A percentile compares a stretch with the other conserved stretches of the same genome.
Conservation (phyloP, 2,329 filamentous ascomycete species). For the Arthrobotrys pseudoclavata region DNA sequence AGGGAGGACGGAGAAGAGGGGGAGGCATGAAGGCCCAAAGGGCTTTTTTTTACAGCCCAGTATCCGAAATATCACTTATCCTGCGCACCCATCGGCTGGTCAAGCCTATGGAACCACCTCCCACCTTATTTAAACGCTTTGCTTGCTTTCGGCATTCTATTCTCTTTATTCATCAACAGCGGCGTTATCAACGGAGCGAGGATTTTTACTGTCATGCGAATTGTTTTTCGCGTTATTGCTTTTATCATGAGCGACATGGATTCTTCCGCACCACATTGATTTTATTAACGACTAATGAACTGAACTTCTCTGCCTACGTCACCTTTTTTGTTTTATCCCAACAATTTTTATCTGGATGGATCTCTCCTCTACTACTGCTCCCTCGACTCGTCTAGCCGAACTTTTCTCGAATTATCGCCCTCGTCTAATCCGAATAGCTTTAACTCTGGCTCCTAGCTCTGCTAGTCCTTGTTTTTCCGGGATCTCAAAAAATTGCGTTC, state of each 20-base stretch:
- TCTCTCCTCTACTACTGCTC: conserved; percentile 11
- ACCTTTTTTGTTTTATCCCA: conserved; percentile 27
- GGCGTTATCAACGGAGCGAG: conserved; percentile 58
- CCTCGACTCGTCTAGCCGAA: neutral
- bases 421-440: neutral
- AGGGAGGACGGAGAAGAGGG: neutral
- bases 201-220: conserved; percentile 29
- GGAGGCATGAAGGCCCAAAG: neutral
- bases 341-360: conserved; percentile 20
- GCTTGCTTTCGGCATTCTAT: conserved; percentile 26
- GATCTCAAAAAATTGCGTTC: conserved; percentile 28
- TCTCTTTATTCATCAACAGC: conserved; percentile 30
- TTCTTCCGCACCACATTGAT: conserved; percentile 21
- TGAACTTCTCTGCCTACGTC: conserved; percentile 16
- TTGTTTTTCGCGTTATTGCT: conserved; percentile 33
- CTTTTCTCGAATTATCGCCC: neutral
- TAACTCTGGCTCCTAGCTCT: conserved; percentile 22
- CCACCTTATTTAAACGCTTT: conserved; percentile 22
- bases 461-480: conserved; percentile 10
- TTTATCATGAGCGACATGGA: conserved; percentile 30
- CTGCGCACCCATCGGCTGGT: neutral
- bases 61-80: neutral
- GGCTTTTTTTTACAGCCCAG: neutral
- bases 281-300: conserved; percentile 58
- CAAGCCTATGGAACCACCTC: neutral